phyloP scores from a whole-genome alignment of 2,329 filamentous ascomycete species.

The Penicillium vulpinum region DNA sequence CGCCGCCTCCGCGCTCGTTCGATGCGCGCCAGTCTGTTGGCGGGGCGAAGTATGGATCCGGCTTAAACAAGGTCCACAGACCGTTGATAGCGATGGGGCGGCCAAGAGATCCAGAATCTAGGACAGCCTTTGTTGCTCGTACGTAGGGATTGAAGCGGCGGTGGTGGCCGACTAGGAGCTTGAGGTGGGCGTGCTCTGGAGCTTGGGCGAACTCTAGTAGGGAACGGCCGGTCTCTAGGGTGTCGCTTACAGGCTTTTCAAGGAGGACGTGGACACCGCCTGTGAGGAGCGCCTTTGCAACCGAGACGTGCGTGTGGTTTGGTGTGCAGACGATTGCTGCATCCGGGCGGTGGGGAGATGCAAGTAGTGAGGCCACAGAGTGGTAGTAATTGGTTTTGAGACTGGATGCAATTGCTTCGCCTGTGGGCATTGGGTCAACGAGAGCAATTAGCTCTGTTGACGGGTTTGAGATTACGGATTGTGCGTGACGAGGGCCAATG shows the following conservation, averaged over 20 bases:
- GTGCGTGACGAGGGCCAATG: constrained; percentile 54
- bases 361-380: constrained; percentile 48
- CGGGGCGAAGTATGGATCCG: constrained; percentile 51
- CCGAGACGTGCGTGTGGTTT: constrained; percentile 57
- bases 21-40: constrained; percentile 52
- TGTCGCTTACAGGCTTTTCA: constrained; percentile 58
- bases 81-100: constrained; percentile 55
- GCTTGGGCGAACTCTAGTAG: constrained; percentile 24
- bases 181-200: constrained; percentile 32
- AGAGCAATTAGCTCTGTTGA: constrained; percentile 46
- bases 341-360: constrained; percentile 44
- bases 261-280: constrained; percentile 56
- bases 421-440: constrained; percentile 49
- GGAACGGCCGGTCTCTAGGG: constrained; percentile 22
- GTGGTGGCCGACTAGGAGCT: constrained; percentile 59
- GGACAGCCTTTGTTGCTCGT: constrained; percentile 48
- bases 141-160: constrained; percentile 61
- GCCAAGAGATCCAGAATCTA: constrained; percentile 48
- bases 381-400: constrained; percentile 43
- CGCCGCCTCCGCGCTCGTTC: constrained; percentile 49
- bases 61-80: constrained; percentile 57
- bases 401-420: constrained; percentile 35
- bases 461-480: constrained; percentile 44
- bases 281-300: constrained; percentile 52
- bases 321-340: constrained; percentile 62